phyloP scores from a whole-genome alignment of 805 yeast species.

The Ogataea wickerhamii region DNA sequence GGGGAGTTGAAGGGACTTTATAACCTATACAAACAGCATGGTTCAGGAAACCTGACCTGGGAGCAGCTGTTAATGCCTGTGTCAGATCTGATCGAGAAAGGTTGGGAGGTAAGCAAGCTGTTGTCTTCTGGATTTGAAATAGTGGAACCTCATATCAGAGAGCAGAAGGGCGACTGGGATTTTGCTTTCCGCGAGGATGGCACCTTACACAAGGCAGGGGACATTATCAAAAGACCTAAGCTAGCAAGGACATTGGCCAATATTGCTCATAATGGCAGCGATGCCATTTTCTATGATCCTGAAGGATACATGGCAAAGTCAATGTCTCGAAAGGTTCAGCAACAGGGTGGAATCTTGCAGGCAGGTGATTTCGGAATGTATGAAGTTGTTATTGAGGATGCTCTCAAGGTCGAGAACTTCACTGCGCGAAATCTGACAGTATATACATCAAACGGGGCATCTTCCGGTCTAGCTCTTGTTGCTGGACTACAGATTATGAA shows the following conservation, averaged over 20 bases:
- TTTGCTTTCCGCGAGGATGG: constrained; percentile 42
- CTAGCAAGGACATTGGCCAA: constrained; percentile 64
- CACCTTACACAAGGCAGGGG: constrained; percentile 48
- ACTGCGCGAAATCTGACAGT: constrained; percentile 31
- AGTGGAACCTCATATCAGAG: constrained; percentile 33
- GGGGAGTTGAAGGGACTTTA: constrained; percentile 89
- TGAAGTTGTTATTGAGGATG: constrained; percentile 44
- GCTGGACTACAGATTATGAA: constrained; percentile 70
- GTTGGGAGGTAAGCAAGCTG: constrained; percentile 53
- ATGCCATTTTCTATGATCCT: constrained; percentile 80
- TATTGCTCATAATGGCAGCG: constrained; percentile 75
- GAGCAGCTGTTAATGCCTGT: constrained; percentile 71
- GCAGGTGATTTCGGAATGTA: constrained; percentile 66
- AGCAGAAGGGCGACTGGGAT: constrained; percentile 48
- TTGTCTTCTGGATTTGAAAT: constrained; percentile 40
- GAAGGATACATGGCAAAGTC: constrained; percentile 65
- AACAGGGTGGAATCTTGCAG: constrained; percentile 65
- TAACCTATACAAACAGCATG: constrained; percentile 53
- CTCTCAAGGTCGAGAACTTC: constrained; percentile 39
- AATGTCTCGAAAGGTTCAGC: constrained; percentile 47
- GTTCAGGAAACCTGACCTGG: constrained; percentile 75
- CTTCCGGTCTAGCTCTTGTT: constrained; percentile 78
- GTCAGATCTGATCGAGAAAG: constrained; percentile 55
- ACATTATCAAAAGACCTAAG: constrained; percentile 52
- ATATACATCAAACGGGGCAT: constrained; percentile 64